Conservation (phyloP, 371 early-diverging fungal species). For the Syncephalastrum sp. region DNA sequence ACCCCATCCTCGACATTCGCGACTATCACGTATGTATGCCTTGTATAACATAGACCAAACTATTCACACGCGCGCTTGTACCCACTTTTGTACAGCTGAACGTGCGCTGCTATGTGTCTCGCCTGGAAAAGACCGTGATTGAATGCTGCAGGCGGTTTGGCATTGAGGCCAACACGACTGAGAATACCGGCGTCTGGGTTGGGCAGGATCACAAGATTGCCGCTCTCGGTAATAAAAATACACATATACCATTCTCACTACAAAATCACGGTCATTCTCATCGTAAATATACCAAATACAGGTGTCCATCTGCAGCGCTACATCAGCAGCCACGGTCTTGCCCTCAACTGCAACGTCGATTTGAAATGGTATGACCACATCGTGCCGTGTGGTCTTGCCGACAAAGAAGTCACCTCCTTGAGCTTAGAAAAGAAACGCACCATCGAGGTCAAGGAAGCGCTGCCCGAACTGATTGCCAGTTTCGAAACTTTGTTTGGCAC, state of each 20-base stretch:
- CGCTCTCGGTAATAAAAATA: conserved; percentile 52
- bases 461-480: conserved; percentile 25
- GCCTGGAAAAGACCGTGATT: conserved; percentile 78
- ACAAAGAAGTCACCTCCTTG: conserved; percentile 78
- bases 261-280: not conserved
- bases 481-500: conserved; percentile 31
- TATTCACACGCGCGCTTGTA: not conserved
- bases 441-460: conserved; percentile 17
- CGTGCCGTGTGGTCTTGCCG: conserved; percentile 87
- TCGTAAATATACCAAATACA: conserved; percentile 17
- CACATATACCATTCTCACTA: not conserved
- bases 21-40: conserved; percentile 47
- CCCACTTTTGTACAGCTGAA: conserved; percentile 41
- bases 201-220: conserved; percentile 73
- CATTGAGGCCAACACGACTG: conserved; percentile 66
- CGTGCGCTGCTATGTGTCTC: conserved; percentile 78
- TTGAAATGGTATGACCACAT: conserved; percentile 85
- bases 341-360: conserved; percentile 89
- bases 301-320: conserved; percentile 89
- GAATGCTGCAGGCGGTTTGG: conserved; percentile 65
- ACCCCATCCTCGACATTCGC: conserved; percentile 87
- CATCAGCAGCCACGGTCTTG: conserved; percentile 93
- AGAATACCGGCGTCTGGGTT: conserved; percentile 89
- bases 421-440: conserved; percentile 37
- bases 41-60: no score